Conservation (phyloP, 345 rosid genomes). For the Lenwebbia sp. region DNA sequence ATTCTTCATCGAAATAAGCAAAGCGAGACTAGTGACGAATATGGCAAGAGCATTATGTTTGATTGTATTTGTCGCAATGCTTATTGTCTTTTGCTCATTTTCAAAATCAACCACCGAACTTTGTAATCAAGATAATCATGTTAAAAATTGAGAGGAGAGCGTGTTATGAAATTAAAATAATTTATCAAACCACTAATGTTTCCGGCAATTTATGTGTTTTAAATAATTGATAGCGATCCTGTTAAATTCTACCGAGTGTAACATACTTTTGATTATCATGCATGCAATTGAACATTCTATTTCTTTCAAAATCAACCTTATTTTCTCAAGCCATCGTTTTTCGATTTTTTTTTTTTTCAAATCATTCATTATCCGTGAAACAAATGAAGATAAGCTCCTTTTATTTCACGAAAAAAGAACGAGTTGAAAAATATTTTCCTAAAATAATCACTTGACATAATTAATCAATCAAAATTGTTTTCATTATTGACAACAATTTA, state of each 20-base stretch:
- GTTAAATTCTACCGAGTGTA: background rate
- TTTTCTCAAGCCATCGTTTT: background rate
- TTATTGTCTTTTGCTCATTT: background rate
- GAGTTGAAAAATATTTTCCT: too few relatives aligned
- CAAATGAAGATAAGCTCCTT: too few relatives aligned
- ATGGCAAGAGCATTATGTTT: background rate
- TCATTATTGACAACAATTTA: too few relatives aligned
- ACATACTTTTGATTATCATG: background rate
- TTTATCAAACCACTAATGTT: background rate
- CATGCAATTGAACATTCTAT: background rate
- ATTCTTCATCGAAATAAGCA: rapidly evolving
- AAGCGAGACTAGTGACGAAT: rapidly evolving
- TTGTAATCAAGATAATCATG: background rate
- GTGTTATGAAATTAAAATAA: background rate
- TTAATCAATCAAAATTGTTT: too few relatives aligned
- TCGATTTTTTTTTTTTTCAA: too few relatives aligned
- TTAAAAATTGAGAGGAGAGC: background rate
- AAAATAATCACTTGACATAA: too few relatives aligned
- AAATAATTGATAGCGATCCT: background rate
- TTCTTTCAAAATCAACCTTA: background rate
- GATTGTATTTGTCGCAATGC: rapidly evolving
- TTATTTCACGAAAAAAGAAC: too few relatives aligned
- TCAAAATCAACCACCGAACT: background rate
- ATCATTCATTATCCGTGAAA: too few relatives aligned
- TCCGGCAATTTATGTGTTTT: background rate